Evolutionary conservation across 176 grass and related monocot genomes (phyloP), one percentile per base, ranked within the genome.

Genomic region (Lolium rigidum): DNA sequence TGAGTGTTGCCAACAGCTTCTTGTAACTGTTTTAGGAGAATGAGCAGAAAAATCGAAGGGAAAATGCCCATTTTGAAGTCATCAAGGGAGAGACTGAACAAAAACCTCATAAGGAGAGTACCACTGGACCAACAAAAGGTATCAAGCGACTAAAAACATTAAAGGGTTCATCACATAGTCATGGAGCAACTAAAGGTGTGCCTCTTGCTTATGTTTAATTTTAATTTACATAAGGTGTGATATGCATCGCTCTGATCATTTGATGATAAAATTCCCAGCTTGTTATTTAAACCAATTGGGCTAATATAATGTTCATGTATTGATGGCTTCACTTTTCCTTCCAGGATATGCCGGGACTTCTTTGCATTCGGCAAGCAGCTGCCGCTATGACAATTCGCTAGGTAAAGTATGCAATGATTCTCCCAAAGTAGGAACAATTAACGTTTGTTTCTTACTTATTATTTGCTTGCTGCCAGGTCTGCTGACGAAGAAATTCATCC

Each of bases 401-500:
- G 94, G 96, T 98, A 84, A 85, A 26, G 69, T 48, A 47, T 86
- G 44, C 4, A 11, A 68, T 21, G 16, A 56, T 48, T 64, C 57
- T 39, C 62, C 16, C 78, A 16, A 56, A 77, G 16, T 31, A 31
- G 25, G 31, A 9, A 65, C 63, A 51, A 54, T 56, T 51, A 16
- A 9, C 78, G 5, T 18, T 0, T 70, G 31, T 69, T 54, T 77
- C 80, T 64, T 78, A 59, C 73, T 68, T 82, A 72, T 67, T 82
- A 35, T 62, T 80, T 75, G 11, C 31, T 66, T 92, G 62, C 60
- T 88, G 62, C 46, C 83, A 98, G 96, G 90, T 82, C 91, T 98
- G 70, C 82, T 98, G 38, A 98, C 96, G 70, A 98, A 95, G 90
- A 98, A 98, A 86, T 98, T 98, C 78, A 82, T 95, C 70, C 82